phyloP scores from a whole-genome alignment of 1,284 basidiomycete genomes.

The Microbotryum silenes-acaulis region DNA sequence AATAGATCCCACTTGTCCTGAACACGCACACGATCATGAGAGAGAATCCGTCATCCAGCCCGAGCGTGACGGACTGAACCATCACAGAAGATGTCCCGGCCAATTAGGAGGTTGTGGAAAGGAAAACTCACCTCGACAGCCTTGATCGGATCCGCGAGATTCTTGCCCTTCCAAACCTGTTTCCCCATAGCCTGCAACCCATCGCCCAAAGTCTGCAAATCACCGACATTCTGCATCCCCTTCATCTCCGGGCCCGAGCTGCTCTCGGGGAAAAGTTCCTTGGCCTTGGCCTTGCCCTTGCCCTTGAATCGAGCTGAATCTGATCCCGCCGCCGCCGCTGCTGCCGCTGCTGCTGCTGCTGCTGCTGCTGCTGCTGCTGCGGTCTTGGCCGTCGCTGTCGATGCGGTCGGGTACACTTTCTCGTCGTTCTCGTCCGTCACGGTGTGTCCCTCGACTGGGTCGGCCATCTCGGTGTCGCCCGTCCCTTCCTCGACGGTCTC shows the following conservation, averaged over 20 bases:
- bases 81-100: neutral
- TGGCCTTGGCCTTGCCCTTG: slow-evolving; percentile 23
- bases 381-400: neutral
- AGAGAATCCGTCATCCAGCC: no score
- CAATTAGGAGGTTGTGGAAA: neutral
- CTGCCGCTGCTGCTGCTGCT: neutral
- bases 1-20: slow-evolving; percentile 96
- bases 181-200: slow-evolving; percentile 38
- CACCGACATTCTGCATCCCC: slow-evolving; percentile 25
- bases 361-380: neutral
- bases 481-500: slow-evolving; percentile 16
- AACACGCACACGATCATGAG: neutral
- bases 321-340: neutral
- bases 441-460: slow-evolving; percentile 1
- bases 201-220: slow-evolving; percentile 11
- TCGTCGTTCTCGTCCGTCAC: neutral
- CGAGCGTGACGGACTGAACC: neutral
- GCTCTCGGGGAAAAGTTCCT: neutral
- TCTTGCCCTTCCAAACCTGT: slow-evolving; percentile 39
- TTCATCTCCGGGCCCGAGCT: slow-evolving; percentile 12
- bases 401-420: neutral
- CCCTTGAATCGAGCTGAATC: neutral
- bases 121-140: slow-evolving; percentile 44
- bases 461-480: slow-evolving; percentile 20
- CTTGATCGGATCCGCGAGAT: slow-evolving; percentile 47